phyloP scores from a whole-genome alignment of 805 yeast species.

The Starmerella floris region DNA sequence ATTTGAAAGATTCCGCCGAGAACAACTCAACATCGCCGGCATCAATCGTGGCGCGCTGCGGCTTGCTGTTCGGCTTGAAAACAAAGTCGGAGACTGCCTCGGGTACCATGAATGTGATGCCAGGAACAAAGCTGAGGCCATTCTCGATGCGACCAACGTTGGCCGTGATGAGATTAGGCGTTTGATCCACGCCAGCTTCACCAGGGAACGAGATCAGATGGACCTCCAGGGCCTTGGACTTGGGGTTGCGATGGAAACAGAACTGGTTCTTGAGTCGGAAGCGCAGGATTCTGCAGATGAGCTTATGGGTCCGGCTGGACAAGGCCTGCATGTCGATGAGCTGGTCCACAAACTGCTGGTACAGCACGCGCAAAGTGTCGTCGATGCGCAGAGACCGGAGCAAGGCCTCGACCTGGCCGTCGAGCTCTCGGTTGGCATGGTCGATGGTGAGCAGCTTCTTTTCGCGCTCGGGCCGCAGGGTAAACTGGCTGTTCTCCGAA shows the following conservation, averaged over 20 bases:
- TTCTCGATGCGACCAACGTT: neutral
- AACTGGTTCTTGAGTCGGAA: neutral
- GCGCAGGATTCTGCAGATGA: neutral
- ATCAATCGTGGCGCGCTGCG: neutral
- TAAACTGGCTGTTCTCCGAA: slow-evolving; percentile 78
- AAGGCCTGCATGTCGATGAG: neutral
- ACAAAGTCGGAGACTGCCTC: neutral
- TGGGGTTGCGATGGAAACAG: neutral
- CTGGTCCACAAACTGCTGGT: neutral
- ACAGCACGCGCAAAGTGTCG: neutral
- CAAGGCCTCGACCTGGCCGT: neutral
- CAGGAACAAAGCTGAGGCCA: neutral
- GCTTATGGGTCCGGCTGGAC: neutral
- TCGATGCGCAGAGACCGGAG: neutral
- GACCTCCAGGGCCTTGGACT: neutral
- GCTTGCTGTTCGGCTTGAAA: neutral
- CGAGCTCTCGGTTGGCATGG: neutral
- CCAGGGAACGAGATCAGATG: neutral
- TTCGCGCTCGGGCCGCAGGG: slow-evolving; percentile 75
- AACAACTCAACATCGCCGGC: neutral
- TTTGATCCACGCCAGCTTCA: neutral
- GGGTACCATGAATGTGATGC: neutral
- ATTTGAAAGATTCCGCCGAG: neutral
- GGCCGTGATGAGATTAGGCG: neutral
- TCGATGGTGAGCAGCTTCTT: slow-evolving; percentile 35